A percentile compares a stretch with the other conserved stretches of the same genome.
Conservation (phyloP, 768 basidiomycete genomes). For the Termitomyces titanicus region DNA sequence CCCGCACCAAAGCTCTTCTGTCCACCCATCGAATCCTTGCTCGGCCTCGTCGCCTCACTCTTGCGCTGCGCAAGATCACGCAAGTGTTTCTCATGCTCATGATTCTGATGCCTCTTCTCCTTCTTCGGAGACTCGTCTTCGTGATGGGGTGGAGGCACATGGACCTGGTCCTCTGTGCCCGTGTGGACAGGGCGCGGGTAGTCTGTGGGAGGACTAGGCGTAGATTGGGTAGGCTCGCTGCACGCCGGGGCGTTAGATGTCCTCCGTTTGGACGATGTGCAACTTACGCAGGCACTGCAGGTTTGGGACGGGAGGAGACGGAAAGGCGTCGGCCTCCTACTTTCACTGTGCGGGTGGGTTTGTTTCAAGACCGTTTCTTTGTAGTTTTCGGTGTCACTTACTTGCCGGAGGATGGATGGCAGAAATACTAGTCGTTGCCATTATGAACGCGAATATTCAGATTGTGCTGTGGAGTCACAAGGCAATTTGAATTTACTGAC, state of each 20-base stretch:
- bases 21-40: constrained; percentile 32
- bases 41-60: constrained; percentile 44
- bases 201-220: constrained; percentile 23
- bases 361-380: background rate
- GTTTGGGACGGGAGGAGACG: constrained; percentile 34
- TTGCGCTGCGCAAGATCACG: constrained; percentile 44
- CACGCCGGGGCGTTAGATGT: background rate
- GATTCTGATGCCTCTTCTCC: constrained; percentile 40
- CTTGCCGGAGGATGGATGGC: constrained; percentile 46
- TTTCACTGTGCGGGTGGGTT: constrained; percentile 30
- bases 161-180: constrained; percentile 26
- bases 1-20: constrained; percentile 37
- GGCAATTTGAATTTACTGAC: background rate
- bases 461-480: no score
- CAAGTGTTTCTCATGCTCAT: constrained; percentile 42
- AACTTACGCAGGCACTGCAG: constrained; percentile 30
- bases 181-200: constrained; percentile 52
- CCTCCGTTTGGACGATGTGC: background rate
- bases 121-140: constrained; percentile 44
- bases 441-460: constrained; percentile 2
- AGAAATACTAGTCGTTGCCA: constrained; percentile 26
- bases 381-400: constrained; percentile 21
- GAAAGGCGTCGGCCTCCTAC: constrained; percentile 54
- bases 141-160: constrained; percentile 30
- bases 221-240: constrained; percentile 14